phyloP scores from a whole-genome alignment of 106 monocot genomes.

The Dendrobium catenatum region DNA sequence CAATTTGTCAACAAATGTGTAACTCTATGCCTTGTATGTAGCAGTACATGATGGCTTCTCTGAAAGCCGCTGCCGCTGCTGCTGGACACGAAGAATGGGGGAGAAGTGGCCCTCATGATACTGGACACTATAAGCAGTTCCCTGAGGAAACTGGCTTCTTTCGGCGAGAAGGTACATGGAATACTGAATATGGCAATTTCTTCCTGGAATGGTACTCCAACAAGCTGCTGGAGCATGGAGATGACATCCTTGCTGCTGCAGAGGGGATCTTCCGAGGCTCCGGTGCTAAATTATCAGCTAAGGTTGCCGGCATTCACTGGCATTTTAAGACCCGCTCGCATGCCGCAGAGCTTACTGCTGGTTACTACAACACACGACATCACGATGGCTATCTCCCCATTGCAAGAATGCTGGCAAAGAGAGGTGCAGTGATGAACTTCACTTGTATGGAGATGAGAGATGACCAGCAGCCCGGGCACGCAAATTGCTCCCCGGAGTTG shows the following conservation, averaged over 20 bases:
- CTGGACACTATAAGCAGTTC: slow-evolving; percentile 69
- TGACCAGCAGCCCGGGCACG: slow-evolving; percentile 42
- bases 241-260: slow-evolving; percentile 48
- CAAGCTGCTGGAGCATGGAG: slow-evolving; percentile 54
- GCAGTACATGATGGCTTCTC: slow-evolving; percentile 73
- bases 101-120: slow-evolving; percentile 50
- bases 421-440: slow-evolving; percentile 54
- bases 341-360: slow-evolving; percentile 72
- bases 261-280: slow-evolving; percentile 45
- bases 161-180: slow-evolving; percentile 63
- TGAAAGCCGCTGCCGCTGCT: slow-evolving; percentile 36
- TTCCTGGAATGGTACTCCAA: slow-evolving; percentile 85
- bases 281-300: slow-evolving; percentile 43
- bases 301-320: slow-evolving; percentile 89
- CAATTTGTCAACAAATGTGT: neutral
- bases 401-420: slow-evolving; percentile 38
- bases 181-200: slow-evolving; percentile 62
- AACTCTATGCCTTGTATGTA: neutral
- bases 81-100: slow-evolving; percentile 63
- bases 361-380: slow-evolving; percentile 80
- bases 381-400: slow-evolving; percentile 55
- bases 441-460: slow-evolving; percentile 94
- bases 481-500: slow-evolving; percentile 45
- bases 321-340: slow-evolving; percentile 76
- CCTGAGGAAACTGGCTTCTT: slow-evolving; percentile 84